Conservation (phyloP, 495 filamentous ascomycete genomes). For the Delitschia confertaspora region DNA sequence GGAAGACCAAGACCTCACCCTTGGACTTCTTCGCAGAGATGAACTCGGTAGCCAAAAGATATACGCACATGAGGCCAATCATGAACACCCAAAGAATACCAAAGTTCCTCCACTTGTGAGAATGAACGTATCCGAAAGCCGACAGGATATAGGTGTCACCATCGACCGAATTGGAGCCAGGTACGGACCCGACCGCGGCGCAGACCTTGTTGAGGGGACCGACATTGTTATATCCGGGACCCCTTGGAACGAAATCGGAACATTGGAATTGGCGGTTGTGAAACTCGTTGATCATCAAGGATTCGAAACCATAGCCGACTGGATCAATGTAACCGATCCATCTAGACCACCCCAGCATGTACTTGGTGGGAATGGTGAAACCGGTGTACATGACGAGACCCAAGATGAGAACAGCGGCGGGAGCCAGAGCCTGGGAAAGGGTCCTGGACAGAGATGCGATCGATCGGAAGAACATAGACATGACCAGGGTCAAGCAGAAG, state of each 20-base stretch:
- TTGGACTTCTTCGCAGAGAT: slow-evolving; percentile 73
- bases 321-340: slow-evolving; percentile 87
- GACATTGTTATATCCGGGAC: slow-evolving; percentile 43
- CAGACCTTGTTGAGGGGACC: slow-evolving; percentile 45
- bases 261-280: slow-evolving; percentile 56
- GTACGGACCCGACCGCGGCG: slow-evolving; percentile 49
- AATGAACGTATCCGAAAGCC: slow-evolving; percentile 50
- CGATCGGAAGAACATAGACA: slow-evolving; percentile 56
- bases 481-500: slow-evolving; percentile 38
- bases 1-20: slow-evolving; percentile 83
- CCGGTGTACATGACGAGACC: slow-evolving; percentile 81
- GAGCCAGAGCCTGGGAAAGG: slow-evolving; percentile 75
- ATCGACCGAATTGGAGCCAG: slow-evolving; percentile 47
- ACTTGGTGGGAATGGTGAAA: slow-evolving; percentile 66
- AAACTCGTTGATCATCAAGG: slow-evolving; percentile 88
- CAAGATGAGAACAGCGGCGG: slow-evolving; percentile 73
- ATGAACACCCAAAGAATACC: slow-evolving; percentile 73
- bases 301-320: slow-evolving; percentile 78
- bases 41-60: slow-evolving; percentile 64
- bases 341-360: slow-evolving; percentile 76
- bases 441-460: slow-evolving; percentile 74
- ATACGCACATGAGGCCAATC: slow-evolving; percentile 53
- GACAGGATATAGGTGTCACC: slow-evolving; percentile 63
- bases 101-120: slow-evolving; percentile 70
- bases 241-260: slow-evolving; percentile 49